Conservation (phyloP, 1,284 basidiomycete species). For the Tilletia caries region DNA sequence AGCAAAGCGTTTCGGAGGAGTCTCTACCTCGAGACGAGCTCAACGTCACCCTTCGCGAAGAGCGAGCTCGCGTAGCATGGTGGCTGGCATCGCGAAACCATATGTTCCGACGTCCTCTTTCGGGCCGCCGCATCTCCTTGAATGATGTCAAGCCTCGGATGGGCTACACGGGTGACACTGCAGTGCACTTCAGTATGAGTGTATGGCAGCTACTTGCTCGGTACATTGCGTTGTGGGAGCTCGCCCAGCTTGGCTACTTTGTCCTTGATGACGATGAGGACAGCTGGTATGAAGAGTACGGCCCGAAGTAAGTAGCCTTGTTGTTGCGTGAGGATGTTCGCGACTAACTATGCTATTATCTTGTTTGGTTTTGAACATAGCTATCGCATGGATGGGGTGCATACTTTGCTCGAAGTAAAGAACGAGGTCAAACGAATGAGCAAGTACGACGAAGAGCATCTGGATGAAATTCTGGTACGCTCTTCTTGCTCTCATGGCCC, state of each 20-base stretch:
- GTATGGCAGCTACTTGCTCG: not conserved
- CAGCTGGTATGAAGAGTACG: not conserved
- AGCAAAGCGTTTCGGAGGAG: not conserved
- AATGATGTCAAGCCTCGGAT: not conserved
- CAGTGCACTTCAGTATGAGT: not conserved
- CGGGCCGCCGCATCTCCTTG: not conserved
- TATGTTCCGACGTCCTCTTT: no score
- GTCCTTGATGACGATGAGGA: not conserved
- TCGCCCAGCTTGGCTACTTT: not conserved
- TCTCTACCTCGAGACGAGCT: slow-evolving; percentile 3
- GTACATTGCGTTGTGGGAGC: slow-evolving; percentile 1
- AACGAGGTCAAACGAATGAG: no score
- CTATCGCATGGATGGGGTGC: no score
- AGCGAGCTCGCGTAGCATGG: not conserved
- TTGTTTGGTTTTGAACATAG: no score
- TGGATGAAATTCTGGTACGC: no score
- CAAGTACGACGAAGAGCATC: no score
- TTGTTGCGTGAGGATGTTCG: not conserved
- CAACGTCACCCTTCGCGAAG: not conserved
- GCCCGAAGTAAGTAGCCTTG: not conserved
- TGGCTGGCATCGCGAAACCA: not conserved
- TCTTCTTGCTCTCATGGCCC: no score
- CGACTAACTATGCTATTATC: not conserved
- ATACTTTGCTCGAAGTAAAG: no score
- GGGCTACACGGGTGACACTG: not conserved